Evolutionary conservation across 2,329 filamentous ascomycete genomes (phyloP).

Genomic region (Biscogniauxia mediterranea): DNA sequence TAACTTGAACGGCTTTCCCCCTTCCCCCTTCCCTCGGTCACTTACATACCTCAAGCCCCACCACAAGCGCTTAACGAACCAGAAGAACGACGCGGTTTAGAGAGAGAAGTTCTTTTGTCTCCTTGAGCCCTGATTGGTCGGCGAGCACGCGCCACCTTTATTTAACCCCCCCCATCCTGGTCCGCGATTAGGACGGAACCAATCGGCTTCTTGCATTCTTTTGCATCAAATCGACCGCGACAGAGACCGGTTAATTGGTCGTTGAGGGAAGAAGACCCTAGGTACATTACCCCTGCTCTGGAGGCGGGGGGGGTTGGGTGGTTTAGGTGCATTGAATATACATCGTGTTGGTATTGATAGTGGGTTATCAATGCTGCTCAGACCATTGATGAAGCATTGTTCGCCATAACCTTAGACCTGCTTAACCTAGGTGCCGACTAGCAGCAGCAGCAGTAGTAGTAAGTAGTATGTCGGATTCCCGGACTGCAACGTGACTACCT

Average conservation of each 20-base stretch:
- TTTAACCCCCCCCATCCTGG: not conserved
- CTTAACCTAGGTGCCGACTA: no score
- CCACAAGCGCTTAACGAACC: not conserved
- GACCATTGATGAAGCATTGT: no score
- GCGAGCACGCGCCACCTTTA: slow-evolving; percentile 7
- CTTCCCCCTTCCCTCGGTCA: no score
- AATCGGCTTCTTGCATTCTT: slow-evolving; percentile 11
- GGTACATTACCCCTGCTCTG: no score
- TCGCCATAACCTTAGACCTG: no score
- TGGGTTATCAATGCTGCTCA: no score
- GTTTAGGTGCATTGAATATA: not conserved
- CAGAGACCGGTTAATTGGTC: slow-evolving; percentile 10
- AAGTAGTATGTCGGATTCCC: not conserved
- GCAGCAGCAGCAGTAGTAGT: no score
- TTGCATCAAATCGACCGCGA: slow-evolving; percentile 13
- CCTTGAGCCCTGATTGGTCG: slow-evolving; percentile 13
- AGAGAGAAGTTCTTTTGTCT: not conserved
- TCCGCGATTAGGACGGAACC: no score
- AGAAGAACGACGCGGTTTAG: not conserved
- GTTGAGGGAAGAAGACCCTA: not conserved
- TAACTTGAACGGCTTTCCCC: not conserved
- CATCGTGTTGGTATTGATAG: no score
- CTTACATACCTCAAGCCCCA: not conserved
- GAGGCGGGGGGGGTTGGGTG: not conserved
- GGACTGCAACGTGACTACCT: not conserved